These are phyloP conservation scores for Chytriomyces sp. DNA, from an alignment of 192 early-diverging fungal genomes.

Conservation along the genomic window DNA sequence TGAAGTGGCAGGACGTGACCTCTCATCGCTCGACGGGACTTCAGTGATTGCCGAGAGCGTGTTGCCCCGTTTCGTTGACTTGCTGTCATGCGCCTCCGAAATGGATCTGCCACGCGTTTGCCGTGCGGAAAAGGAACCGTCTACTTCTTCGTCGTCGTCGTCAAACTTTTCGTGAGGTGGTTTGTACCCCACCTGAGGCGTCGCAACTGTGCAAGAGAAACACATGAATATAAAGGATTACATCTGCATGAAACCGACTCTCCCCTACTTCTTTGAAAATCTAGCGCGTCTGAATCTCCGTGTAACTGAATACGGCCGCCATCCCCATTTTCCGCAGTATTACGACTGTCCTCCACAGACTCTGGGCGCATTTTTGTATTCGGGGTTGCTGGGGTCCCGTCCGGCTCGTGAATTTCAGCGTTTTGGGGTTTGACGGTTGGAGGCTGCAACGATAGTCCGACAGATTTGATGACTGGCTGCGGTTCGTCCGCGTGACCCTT, in stretches of 20 bases:
- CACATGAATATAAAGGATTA: neutral
- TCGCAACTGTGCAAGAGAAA: neutral
- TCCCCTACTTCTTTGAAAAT: too few species aligned
- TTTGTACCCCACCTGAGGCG: neutral
- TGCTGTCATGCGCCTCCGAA: neutral
- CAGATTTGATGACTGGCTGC: conserved; percentile 30
- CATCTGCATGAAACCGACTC: too few species aligned
- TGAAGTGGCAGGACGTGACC: conserved; percentile 17
- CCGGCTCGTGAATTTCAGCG: conserved; percentile 20
- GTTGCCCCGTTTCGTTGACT: too few species aligned
- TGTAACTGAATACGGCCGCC: too few species aligned
- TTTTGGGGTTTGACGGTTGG: conserved; percentile 28
- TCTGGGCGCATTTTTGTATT: too few species aligned
- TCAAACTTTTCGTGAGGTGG: too few species aligned
- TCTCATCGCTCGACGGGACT: conserved; percentile 19
- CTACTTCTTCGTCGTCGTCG: too few species aligned
- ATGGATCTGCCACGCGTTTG: neutral
- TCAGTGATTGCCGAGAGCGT: conserved; percentile 5
- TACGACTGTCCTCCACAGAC: too few species aligned
- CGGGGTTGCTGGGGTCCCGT: neutral
- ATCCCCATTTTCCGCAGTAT: too few species aligned
- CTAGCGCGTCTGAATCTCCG: too few species aligned
- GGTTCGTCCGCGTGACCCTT: conserved; percentile 1
- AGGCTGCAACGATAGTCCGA: conserved; percentile 31
- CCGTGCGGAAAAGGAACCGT: too few species aligned